Base-by-base conservation (phyloP, 2,329 filamentous ascomycete genomes). In the Beauveria rudraprayagi region DNA sequence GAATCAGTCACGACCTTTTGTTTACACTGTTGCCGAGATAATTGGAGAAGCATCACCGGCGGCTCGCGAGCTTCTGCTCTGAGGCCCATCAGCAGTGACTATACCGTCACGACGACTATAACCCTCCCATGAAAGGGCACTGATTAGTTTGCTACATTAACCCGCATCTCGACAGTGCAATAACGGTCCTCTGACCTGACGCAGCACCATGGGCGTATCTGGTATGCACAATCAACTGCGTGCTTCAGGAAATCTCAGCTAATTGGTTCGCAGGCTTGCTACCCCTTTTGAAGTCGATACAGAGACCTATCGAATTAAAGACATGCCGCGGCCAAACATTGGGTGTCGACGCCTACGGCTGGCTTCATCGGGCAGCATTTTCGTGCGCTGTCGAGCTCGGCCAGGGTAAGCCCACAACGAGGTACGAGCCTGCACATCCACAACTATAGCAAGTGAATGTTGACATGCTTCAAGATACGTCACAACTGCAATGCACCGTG, bases 261-360 rank as follows among this genome's bases (percentile, higher is more conserved):
- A 51, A 73, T 58, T 56, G 43, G 50, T 43, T 55, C 0, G 37
- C 61, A 92, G 93, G 94, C 50, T 84, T 99, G 59, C 82, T 97
- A 40, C 91, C 91, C 43, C 81, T 97, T 63, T 85, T 99, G 63
- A 97, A 97, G 76, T 97, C 94, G 51, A 97, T 99, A 60, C 94
- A 99, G 63, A 92, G 90, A 70, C 89, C 90, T 70, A 89, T 85
- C 56, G 89, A 91, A 67, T 80, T 99, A 63, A 95, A 92, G 72
- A 92, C 92, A 70, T 97, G 90, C 73, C 78, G 83, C 14, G 94
- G 93, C 56, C 87, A 96, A 75, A 96, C 89, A 1, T 83, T 99
- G 52, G 95, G 90, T n/a, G 87, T 99, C 41, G 94, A 99, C 74
- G 93, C 90, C 61, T 99, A 99, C 80, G 94, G 93, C 72, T 99